Percentiles rank a stretch among this genome's conserved stretches.
Evolutionary conservation across 257 asterid species (phyloP).

Genomic region (Eustoma russellianum): DNA sequence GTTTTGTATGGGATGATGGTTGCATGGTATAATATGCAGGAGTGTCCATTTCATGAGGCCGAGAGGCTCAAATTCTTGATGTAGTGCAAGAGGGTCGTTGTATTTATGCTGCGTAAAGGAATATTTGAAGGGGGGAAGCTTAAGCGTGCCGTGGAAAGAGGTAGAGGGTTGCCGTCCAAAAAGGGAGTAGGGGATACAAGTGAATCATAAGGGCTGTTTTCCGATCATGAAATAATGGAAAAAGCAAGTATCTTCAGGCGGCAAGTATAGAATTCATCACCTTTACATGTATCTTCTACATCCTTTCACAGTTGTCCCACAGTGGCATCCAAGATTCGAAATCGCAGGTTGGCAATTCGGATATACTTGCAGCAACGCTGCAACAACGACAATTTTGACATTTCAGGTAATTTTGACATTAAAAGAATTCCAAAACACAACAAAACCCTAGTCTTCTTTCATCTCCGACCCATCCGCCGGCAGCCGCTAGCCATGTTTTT

Average conservation of each 20-base stretch:
- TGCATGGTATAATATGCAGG: constrained; percentile 12
- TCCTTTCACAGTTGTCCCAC: constrained; percentile 15
- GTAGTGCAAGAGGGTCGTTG: background rate
- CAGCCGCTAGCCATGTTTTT: no score
- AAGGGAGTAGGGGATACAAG: constrained; percentile 22
- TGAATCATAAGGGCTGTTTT: constrained; percentile 6
- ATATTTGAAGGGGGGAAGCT: constrained; percentile 38
- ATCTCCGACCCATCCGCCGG: no score
- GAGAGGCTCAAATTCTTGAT: constrained; percentile 20
- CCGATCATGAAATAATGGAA: constrained; percentile 9
- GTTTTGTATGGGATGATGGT: constrained; percentile 49
- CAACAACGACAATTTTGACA: no score
- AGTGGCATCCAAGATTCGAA: no score
- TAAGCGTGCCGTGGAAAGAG: constrained; percentile 21
- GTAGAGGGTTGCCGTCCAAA: constrained; percentile 54
- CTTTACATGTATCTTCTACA: constrained; percentile 5
- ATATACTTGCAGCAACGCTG: no score
- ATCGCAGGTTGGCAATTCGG: no score
- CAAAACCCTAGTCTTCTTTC: no score
- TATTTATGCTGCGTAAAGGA: constrained; percentile 27
- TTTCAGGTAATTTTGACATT: no score
- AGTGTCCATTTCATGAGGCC: constrained; percentile 28
- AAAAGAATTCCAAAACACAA: no score
- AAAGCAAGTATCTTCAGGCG: constrained; percentile 13
- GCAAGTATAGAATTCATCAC: constrained; percentile 37